A percentile compares a stretch with the other conserved stretches of the same genome.
These are phyloP conservation scores for Pichia sp. DNA, from an alignment of 1,139 yeast species.

Conservation along the genomic window DNA sequence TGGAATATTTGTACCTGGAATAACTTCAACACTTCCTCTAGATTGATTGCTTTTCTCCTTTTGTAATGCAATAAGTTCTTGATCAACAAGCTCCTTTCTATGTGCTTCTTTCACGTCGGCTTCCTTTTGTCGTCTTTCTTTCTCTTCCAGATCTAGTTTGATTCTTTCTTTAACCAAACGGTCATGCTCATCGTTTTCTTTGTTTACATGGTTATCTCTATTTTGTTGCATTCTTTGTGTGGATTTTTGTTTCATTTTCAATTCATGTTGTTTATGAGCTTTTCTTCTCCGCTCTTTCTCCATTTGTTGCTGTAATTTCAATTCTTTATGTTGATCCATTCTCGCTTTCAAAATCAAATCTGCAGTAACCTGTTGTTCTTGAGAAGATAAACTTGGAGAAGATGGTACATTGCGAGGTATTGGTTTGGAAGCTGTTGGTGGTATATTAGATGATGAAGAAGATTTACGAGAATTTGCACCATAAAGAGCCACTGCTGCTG, in stretches of 20 bases:
- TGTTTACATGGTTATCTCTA: not conserved
- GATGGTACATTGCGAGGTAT: not conserved
- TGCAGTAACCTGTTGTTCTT: slow-evolving; percentile 8
- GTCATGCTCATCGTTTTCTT: not conserved
- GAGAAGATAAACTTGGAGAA: not conserved
- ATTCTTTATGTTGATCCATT: not conserved
- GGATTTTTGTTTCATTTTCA: not conserved
- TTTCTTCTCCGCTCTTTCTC: not conserved
- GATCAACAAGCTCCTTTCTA: not conserved
- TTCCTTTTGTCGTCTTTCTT: not conserved
- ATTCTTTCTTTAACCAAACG: not conserved
- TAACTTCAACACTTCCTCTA: slow-evolving; percentile 20
- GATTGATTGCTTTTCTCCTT: slow-evolving; percentile 1
- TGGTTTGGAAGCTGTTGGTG: not conserved
- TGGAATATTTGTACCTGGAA: slow-evolving; percentile 53
- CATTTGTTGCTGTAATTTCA: not conserved
- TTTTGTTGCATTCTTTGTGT: not conserved
- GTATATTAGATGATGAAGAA: not conserved
- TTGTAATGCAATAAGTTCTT: not conserved
- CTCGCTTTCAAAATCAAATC: slow-evolving; percentile 11
- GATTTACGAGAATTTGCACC: slow-evolving; percentile 3
- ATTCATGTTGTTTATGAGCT: not conserved
- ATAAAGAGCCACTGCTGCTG: slow-evolving; percentile 19
- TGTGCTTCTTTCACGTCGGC: not conserved
- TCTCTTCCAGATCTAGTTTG: not conserved